Percentiles rank a stretch among this genome's conserved stretches.
Evolutionary conservation across 2,329 filamentous ascomycete species (phyloP).

Genomic region (Fusarium sp.): DNA sequence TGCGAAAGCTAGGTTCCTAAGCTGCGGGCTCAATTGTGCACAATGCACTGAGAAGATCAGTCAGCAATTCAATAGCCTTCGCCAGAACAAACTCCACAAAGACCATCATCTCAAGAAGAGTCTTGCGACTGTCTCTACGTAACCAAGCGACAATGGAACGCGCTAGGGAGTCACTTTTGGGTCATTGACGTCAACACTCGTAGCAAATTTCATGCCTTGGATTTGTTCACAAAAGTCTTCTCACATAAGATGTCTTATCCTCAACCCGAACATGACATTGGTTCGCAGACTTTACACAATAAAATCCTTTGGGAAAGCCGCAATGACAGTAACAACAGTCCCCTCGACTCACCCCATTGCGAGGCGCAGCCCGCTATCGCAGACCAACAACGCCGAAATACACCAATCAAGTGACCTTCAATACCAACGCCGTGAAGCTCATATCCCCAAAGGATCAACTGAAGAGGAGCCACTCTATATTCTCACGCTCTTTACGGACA

Average conservation of each 20-base stretch:
- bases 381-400: background rate
- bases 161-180: background rate
- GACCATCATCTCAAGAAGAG: background rate
- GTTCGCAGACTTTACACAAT: background rate
- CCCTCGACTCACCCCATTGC: conserved; percentile 18
- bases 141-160: background rate
- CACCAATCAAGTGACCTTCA: conserved; percentile 18
- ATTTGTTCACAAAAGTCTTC: background rate
- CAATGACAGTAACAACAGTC: conserved; percentile 26
- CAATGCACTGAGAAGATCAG: background rate
- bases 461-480: conserved; percentile 23
- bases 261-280: background rate
- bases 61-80: background rate
- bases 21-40: no score
- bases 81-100: background rate
- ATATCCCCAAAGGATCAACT: conserved; percentile 4
- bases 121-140: background rate
- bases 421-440: conserved; percentile 28
- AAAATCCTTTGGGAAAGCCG: background rate
- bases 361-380: conserved; percentile 6
- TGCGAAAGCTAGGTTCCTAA: no score
- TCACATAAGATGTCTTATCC: background rate
- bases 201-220: background rate
- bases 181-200: conserved; percentile 30
- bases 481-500: conserved; percentile 29